Base-by-base conservation (phyloP, 202 grass and related monocot species). In the Musa balbisiana region DNA sequence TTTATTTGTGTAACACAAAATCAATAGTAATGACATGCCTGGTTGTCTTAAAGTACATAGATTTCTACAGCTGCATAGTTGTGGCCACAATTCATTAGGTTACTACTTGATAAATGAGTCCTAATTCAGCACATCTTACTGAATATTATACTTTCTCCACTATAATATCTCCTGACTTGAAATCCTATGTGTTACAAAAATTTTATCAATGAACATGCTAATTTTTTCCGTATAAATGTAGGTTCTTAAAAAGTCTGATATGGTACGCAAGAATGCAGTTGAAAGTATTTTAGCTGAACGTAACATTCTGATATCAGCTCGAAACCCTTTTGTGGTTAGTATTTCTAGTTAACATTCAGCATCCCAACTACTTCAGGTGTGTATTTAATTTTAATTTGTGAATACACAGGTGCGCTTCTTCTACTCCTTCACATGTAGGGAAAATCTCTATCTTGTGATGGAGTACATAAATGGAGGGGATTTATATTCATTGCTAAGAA, bases 391-490 rank as follows among this genome's bases (percentile, higher is more conserved):
- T 49, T 86, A 11, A 64, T 75, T 84, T 83, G 77, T 79, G 78
- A 71, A 81, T 83, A 50, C 64, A 78, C 86, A 95, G 88, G 92
- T 93, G 25, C 80, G 94, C 9, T 98, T 98, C 76, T 98, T 92
- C 94, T 98, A 98, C 87, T 98, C 94, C 77, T 98, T 98, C 77
- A 98, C 91, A 24, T 98, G 91, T 84, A 98, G 88, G 91, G 94
- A 98, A 80, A 92, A 98, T 85, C 88, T 98, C 49, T 98, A 98
- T 81, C 87, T 98, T 60, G 91, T 98, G 73, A 98, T 98, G 94
- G 94, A 98, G 77, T 98, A 98, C 83, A 81, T 98, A 82, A 98
- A 94, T 24, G 94, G 94, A 49, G 94, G 94, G 10, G 91, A 98
- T 82, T 85, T 94, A 49, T 98, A 98, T 78, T 98, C 94, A 58